Evolutionary conservation across 495 filamentous ascomycete species (phyloP).

Genomic region (Aspergillus bertholletiae): DNA sequence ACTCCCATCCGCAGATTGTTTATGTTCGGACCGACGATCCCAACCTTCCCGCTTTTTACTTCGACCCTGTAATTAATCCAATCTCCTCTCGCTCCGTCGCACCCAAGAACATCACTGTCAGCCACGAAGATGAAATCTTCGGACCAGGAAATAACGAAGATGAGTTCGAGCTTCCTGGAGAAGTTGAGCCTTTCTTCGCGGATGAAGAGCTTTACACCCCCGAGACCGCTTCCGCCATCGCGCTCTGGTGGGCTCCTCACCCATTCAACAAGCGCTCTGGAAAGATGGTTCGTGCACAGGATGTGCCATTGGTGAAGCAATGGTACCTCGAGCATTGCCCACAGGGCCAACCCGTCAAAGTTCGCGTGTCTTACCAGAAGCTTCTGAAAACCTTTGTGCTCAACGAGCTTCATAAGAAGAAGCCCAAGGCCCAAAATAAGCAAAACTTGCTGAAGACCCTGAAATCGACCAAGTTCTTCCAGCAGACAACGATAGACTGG

Average conservation of each 20-base stretch:
- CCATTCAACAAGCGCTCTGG: slow-evolving; percentile 96
- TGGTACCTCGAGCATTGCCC: slow-evolving; percentile 98
- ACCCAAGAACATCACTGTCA: slow-evolving; percentile 89
- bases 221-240: slow-evolving; percentile 89
- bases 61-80: slow-evolving; percentile 95
- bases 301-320: slow-evolving; percentile 96
- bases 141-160: slow-evolving; percentile 81
- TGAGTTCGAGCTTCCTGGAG: slow-evolving; percentile 80
- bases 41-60: slow-evolving; percentile 92
- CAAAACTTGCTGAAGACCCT: slow-evolving; percentile 86
- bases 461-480: slow-evolving; percentile 98
- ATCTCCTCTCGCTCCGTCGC: slow-evolving; percentile 94
- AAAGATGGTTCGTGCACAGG: slow-evolving; percentile 94
- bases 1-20: slow-evolving; percentile 89
- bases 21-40: slow-evolving; percentile 87
- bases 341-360: slow-evolving; percentile 90
- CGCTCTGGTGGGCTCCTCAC: slow-evolving; percentile 97
- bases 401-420: slow-evolving; percentile 93
- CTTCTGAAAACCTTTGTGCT: slow-evolving; percentile 94
- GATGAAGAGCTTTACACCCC: slow-evolving; percentile 87
- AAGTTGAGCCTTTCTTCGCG: slow-evolving; percentile 81
- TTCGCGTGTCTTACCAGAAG: slow-evolving; percentile 99
- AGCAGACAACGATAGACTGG: slow-evolving; percentile 99
- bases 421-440: slow-evolving; percentile 91
- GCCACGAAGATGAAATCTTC: slow-evolving; percentile 94